Conservation (phyloP, 805 yeast species). For the Wickerhamomyces chaumierensis region DNA sequence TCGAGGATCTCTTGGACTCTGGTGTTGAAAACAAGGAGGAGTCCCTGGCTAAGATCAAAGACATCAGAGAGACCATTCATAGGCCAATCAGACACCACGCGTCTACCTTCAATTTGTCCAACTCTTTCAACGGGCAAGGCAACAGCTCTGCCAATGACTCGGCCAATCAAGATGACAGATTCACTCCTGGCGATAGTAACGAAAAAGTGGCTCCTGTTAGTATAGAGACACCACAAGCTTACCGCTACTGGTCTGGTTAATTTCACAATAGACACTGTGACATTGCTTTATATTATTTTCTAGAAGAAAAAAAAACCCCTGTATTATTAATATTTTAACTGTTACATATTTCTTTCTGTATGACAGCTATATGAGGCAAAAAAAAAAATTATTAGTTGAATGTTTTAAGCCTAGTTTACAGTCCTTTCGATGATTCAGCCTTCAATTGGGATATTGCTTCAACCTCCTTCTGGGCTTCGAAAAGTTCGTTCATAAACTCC, state of each 20-base stretch:
- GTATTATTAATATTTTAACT: too few relatives aligned
- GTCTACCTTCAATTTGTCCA: constrained; percentile 17
- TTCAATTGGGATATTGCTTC: background rate
- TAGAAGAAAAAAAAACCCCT: too few relatives aligned
- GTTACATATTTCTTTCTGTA: too few relatives aligned
- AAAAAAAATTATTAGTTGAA: too few relatives aligned
- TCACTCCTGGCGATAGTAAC: constrained; percentile 17
- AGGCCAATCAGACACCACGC: constrained; percentile 21
- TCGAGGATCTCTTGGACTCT: constrained; percentile 24
- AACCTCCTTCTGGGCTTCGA: background rate
- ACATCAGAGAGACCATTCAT: constrained; percentile 17
- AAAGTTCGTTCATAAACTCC: background rate
- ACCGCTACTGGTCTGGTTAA: constrained; percentile 54
- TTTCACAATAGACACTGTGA: background rate
- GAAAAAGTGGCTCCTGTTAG: constrained; percentile 43
- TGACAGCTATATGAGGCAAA: too few relatives aligned
- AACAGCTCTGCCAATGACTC: constrained; percentile 7
- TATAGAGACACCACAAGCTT: constrained; percentile 48
- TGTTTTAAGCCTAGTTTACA: too few relatives aligned
- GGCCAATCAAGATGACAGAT: constrained; percentile 8
- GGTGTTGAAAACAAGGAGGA: constrained; percentile 3
- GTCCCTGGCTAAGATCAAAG: constrained; percentile 9
- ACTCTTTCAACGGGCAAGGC: constrained; percentile 4
- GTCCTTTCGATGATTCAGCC: background rate
- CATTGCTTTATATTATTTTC: too few relatives aligned